Evolutionary conservation across 2,329 filamentous ascomycete genomes (phyloP).

Genomic region (Venturia effusa): DNA sequence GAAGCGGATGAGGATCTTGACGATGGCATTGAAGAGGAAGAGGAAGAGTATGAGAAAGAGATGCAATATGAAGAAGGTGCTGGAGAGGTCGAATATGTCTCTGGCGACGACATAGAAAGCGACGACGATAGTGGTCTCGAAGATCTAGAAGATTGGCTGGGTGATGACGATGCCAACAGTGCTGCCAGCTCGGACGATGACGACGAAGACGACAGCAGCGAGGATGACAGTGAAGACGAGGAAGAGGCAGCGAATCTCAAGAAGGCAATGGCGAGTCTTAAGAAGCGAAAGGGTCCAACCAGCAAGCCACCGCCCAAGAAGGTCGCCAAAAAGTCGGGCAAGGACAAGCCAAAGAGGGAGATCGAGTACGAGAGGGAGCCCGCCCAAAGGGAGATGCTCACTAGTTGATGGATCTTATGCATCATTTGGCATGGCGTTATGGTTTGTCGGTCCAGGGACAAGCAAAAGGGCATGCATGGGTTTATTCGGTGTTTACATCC

Average conservation of each 20-base stretch:
- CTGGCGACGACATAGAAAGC: constrained; percentile 62
- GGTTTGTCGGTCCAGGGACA: not conserved
- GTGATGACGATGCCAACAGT: constrained; percentile 50
- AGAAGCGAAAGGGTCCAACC: constrained; percentile 42
- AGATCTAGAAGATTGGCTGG: constrained; percentile 84
- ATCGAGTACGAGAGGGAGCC: constrained; percentile 61
- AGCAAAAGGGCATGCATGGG: not conserved
- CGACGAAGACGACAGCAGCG: constrained; percentile 41
- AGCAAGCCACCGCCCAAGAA: constrained; percentile 35
- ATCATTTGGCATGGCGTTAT: not conserved
- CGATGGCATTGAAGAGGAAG: constrained; percentile 71
- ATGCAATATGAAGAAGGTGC: constrained; percentile 50
- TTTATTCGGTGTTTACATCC: not conserved
- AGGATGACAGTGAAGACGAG: constrained; percentile 46
- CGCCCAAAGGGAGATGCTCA: constrained; percentile 30
- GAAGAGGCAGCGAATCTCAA: constrained; percentile 48
- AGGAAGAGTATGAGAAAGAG: constrained; percentile 60
- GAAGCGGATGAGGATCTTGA: constrained; percentile 79
- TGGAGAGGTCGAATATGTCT: constrained; percentile 77
- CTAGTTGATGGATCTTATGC: not conserved
- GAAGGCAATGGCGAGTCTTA: constrained; percentile 41
- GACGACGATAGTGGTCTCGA: constrained; percentile 58
- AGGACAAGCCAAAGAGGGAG: constrained; percentile 50
- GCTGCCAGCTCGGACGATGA: constrained; percentile 29
- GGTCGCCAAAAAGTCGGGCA: constrained; percentile 46